Conservation (phyloP, 495 filamentous ascomycete genomes). For the Annulohypoxylon bovei region DNA sequence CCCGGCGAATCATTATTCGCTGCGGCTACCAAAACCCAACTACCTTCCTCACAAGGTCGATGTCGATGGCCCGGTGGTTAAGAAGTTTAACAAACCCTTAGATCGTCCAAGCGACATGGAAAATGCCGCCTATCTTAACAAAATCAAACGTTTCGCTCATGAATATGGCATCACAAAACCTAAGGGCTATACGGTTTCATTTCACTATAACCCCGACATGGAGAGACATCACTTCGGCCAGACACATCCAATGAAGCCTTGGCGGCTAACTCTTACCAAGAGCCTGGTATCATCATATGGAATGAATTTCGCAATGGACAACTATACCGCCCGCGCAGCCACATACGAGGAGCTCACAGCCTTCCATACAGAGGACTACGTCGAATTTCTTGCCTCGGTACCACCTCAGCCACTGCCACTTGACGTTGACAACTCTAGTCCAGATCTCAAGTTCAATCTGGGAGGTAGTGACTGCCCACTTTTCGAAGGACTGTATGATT, state of each 20-base stretch:
- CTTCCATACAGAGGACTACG: slow-evolving; percentile 89
- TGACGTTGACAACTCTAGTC: slow-evolving; percentile 59
- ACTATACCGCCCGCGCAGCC: slow-evolving; percentile 81
- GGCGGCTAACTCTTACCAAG: slow-evolving; percentile 95
- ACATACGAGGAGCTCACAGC: slow-evolving; percentile 86
- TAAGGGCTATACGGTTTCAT: slow-evolving; percentile 90
- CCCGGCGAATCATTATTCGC: slow-evolving; percentile 43
- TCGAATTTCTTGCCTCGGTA: slow-evolving; percentile 79
- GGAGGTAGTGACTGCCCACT: slow-evolving; percentile 93
- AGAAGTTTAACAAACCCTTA: slow-evolving; percentile 71
- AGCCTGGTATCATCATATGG: slow-evolving; percentile 92
- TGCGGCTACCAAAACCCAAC: slow-evolving; percentile 59
- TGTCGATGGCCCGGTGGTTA: slow-evolving; percentile 66
- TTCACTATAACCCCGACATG: slow-evolving; percentile 94
- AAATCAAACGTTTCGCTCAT: slow-evolving; percentile 72
- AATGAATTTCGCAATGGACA: slow-evolving; percentile 95
- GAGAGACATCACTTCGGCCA: slow-evolving; percentile 96
- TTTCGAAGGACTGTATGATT: slow-evolving; percentile 94
- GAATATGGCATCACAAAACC: slow-evolving; percentile 80
- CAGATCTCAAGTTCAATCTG: slow-evolving; percentile 77
- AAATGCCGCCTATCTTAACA: slow-evolving; percentile 70
- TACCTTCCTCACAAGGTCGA: slow-evolving; percentile 59
- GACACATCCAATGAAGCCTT: slow-evolving; percentile 98
- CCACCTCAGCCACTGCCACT: slow-evolving; percentile 58
- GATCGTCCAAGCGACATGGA: slow-evolving; percentile 62